Evolutionary conservation across 768 basidiomycete genomes (phyloP), one percentile per base, ranked within the genome.

Genomic region (Pilatotrama ljubarskyi): DNA sequence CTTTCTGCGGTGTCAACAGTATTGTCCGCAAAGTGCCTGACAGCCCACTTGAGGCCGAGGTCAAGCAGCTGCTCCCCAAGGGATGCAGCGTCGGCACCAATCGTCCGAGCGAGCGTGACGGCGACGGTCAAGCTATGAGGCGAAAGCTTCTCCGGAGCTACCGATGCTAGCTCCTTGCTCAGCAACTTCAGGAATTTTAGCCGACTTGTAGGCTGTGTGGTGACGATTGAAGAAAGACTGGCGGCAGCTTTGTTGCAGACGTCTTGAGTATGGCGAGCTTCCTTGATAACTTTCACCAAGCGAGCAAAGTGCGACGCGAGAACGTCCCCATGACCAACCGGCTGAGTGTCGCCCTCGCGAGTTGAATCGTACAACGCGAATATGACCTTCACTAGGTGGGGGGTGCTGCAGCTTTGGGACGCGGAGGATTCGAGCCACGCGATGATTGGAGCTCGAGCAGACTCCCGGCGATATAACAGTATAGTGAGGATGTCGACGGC

Each of bases 361-460:
- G 55, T 42, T 13, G 59, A 55, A 40, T 52, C 57, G 20, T 55
- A 35, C 18, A 64, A 52, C 1, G 68, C 59, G 32, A 59, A 65
- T 35, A 72, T 35, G 24, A 70, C 13, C 25, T 63, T 58, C 18
- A 65, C 65, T 13, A 73, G 66, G 22, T 69, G 58, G 5, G 38
- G 10, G 0, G 47, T 48, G 10, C 37, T 41, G 22, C 56, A 65
- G 10, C 29, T 15, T 5, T 60, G 38, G 8, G 67, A 61, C 0
- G 62, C 50, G 0, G 54, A 38, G n/a, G 61, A 61, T 15, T 62
- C 55, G 8, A 74, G 59, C 66, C 71, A 73, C 8, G 47, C 37
- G 29, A 53, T 20, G 37, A 61, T 61, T 0, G 50, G 4, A 2
- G 24, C 3, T 18, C 67, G 18, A 0, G 60, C 41, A 2, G 54